A percentile compares a stretch with the other conserved stretches of the same genome.
Conservation (phyloP, 1,284 basidiomycete genomes). For the Leccinum pachyderme region DNA sequence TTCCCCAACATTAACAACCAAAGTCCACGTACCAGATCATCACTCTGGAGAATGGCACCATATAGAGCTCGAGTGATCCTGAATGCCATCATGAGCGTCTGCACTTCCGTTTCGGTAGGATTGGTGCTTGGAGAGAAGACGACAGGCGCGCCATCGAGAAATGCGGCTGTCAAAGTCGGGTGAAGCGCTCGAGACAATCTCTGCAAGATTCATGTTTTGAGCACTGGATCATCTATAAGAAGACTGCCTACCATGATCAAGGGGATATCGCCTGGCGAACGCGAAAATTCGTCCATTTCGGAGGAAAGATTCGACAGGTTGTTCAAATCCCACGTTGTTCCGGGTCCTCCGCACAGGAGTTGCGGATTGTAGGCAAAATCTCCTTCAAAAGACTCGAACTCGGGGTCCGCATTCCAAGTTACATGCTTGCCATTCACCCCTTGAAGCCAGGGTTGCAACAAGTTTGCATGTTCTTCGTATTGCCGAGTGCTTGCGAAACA, state of each 20-base stretch:
- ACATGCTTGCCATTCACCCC: constrained; percentile 29
- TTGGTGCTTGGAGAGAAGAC: constrained; percentile 67
- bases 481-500: constrained; percentile 49
- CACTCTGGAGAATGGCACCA: constrained; percentile 48
- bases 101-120: constrained; percentile 59
- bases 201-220: constrained; percentile 29
- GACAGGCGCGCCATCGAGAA: constrained; percentile 80
- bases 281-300: constrained; percentile 15
- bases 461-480: constrained; percentile 47
- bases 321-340: constrained; percentile 23
- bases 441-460: constrained; percentile 29
- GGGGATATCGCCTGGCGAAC: constrained; percentile 12
- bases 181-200: constrained; percentile 59
- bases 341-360: constrained; percentile 12
- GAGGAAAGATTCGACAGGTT: constrained; percentile 22
- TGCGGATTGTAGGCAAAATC: constrained; percentile 33
- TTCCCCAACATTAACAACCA: neutral
- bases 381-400: constrained; percentile 28
- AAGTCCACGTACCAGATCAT: constrained; percentile 23
- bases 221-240: constrained; percentile 14
- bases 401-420: constrained; percentile 33
- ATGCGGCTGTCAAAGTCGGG: constrained; percentile 74
- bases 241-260: constrained; percentile 26
- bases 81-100: constrained; percentile 60
- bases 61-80: constrained; percentile 71